phyloP scores from a whole-genome alignment of 331 rosid species.

The Malus hybrid region DNA sequence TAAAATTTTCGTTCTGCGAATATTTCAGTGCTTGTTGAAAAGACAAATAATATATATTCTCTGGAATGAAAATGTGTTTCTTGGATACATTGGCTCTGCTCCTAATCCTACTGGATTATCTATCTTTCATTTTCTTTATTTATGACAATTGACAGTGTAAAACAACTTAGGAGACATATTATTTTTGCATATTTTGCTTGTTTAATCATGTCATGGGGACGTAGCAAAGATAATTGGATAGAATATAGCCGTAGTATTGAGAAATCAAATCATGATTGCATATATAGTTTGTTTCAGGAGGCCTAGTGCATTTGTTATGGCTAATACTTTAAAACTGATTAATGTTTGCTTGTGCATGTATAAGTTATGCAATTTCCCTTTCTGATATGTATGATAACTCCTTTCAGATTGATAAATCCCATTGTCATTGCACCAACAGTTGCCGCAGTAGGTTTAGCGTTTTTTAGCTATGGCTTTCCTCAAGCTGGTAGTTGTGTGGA shows the following conservation, averaged over 20 bases:
- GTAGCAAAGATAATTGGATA: background rate
- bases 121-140: background rate
- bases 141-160: background rate
- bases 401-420: constrained; percentile 77
- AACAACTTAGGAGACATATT: background rate
- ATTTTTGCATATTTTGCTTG: background rate
- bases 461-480: constrained; percentile 95
- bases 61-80: background rate
- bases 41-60: background rate
- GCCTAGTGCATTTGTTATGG: background rate
- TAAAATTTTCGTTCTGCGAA: background rate
- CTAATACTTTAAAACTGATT: background rate
- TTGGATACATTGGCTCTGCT: background rate
- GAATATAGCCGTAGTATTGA: background rate
- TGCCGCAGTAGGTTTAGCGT: constrained; percentile 92
- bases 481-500: constrained; percentile 91
- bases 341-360: background rate
- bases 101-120: background rate
- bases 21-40: background rate
- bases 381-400: background rate
- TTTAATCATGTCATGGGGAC: background rate
- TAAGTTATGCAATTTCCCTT: background rate
- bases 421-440: constrained; percentile 94
- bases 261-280: background rate
- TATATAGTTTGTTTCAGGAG: background rate